Evolutionary conservation across 352 stramenopile genomes (phyloP).

Genomic region (Elongisporangium undulatum): DNA sequence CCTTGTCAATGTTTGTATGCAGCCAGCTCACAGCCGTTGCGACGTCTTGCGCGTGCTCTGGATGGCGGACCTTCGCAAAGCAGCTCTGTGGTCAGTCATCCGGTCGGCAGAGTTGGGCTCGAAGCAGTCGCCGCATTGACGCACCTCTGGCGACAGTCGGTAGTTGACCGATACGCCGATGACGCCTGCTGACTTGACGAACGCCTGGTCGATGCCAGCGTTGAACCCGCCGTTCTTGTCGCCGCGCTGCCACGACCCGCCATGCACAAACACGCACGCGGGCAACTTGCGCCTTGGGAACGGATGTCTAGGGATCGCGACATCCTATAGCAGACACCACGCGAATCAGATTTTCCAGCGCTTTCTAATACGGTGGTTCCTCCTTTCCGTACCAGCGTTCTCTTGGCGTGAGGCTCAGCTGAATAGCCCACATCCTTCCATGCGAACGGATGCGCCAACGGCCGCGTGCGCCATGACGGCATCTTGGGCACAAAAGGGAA

Average conservation of each 20-base stretch:
- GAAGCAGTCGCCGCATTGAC: no score
- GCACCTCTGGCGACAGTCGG: constrained; percentile 68
- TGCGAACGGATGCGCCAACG: constrained; percentile 26
- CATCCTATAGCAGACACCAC: constrained; percentile 30
- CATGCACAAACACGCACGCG: constrained; percentile 80
- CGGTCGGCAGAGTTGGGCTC: background rate
- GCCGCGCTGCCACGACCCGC: constrained; percentile 79
- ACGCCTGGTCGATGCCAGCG: constrained; percentile 50
- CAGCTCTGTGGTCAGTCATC: background rate
- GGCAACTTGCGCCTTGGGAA: constrained; percentile 29
- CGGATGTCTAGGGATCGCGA: constrained; percentile 40
- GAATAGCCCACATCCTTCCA: constrained; percentile 77
- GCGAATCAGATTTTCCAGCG: background rate
- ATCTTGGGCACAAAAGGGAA: background rate
- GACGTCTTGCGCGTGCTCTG: constrained; percentile 62
- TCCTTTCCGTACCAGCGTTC: constrained; percentile 29
- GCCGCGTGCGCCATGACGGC: constrained; percentile 15
- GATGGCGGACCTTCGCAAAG: constrained; percentile 36
- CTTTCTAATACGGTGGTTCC: background rate
- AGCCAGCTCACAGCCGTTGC: constrained; percentile 61
- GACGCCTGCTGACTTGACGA: constrained; percentile 41
- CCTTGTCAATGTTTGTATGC: constrained; percentile 60
- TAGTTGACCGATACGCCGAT: constrained; percentile 80
- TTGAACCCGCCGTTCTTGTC: constrained; percentile 73
- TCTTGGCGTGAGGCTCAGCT: constrained; percentile 28